Base-by-base conservation (phyloP, 2,329 filamentous ascomycete species). In the Ophiosphaerella herpotricha region DNA sequence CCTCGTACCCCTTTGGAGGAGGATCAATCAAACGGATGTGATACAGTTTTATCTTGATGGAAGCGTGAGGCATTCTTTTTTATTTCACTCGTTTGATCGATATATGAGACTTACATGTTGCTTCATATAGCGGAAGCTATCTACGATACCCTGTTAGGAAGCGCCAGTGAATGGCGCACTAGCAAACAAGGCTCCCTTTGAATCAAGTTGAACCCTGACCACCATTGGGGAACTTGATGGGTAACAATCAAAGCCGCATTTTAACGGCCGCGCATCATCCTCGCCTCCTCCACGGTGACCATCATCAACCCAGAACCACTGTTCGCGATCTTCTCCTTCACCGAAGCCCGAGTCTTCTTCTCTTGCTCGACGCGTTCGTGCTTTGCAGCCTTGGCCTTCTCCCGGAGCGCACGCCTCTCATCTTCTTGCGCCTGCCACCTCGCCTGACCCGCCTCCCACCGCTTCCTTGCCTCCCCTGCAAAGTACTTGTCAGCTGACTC, bases 251-350 rank as follows among this genome's bases (percentile, higher is more conserved):
- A 31, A 24, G 16, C 1, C 13, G 9, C 6, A 16, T 16, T 26
- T 38, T 24, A 45, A 38, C 43, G 48, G 5, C 26, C 31, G 21
- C 49, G 49, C 36, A 53, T 24, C 42, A 49, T 18, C 36, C 41
- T 43, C 1, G 49, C 52, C 32, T 55, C 52, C 3, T 46, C 42
- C 18, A 36, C 46, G 6, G 52, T 49, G 8, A 45, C 43, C 24
- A 50, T 44, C 45, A 53, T 44, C 3, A 55, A 35, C 3, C 49
- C 49, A 3, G 44, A 46, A 11, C 42, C 36, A 12, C 13, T 13
- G 6, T 46, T 49, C 6, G 11, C 46, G 23, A 53, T 32, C 34
- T 53, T 55, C 43, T 49, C 46, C 39, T 13, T 43, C 13, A 55
- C 35, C 1, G 45, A 46, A 6, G 31, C 23, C 21, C 39, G 42